Base-by-base conservation (phyloP, 768 basidiomycete genomes). In the Termitomyces heimii region DNA sequence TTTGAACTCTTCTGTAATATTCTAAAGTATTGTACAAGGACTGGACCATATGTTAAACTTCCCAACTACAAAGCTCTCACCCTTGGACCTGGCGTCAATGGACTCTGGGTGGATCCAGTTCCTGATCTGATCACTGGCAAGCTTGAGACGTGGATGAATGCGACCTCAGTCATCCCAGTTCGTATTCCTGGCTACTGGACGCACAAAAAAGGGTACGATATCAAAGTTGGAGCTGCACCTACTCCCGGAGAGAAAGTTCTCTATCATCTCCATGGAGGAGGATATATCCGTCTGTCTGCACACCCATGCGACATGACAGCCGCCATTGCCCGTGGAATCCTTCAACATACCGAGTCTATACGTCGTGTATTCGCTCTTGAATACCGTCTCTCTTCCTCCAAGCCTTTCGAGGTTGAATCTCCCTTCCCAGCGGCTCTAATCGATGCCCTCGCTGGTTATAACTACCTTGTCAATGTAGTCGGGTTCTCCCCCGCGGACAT, bases 391-490 rank as follows among this genome's bases (percentile, higher is more conserved):
- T 81, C 83, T 34, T 71, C 81, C 5, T 65, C 70, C 12, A 66
- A 71, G 47, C 77, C 82, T 22, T 71, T 71, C 63, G 58, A 65
- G 26, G 67, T 73, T 12, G 70, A 70, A 3, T 75, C 84, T 59
- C 80, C 88, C 10, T 93, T 93, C 73, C 91, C 91, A 0, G 75
- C 86, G 0, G 87, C 87, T 20, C 74, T 94, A 1, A 70, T 93
- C 10, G 90, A 94, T 65, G 84, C 82, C 3, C 70, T 92, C 12
- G 81, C 86, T 2, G 89, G 85, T 7, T 94, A 92, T 68, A 71
- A 78, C 45, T 86, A 92, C 67, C 83, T 92, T 24, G 75, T 86
- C 40, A 73, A 79, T 44, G 71, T 65, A 9, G 71, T 86, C 26
- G 81, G 82, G 0, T 84, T 89, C 66, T 60, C 74, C 1, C 80